These are phyloP conservation scores for Venturia nashicola DNA, from an alignment of 2,329 filamentous ascomycete genomes.

Conservation along the genomic window DNA sequence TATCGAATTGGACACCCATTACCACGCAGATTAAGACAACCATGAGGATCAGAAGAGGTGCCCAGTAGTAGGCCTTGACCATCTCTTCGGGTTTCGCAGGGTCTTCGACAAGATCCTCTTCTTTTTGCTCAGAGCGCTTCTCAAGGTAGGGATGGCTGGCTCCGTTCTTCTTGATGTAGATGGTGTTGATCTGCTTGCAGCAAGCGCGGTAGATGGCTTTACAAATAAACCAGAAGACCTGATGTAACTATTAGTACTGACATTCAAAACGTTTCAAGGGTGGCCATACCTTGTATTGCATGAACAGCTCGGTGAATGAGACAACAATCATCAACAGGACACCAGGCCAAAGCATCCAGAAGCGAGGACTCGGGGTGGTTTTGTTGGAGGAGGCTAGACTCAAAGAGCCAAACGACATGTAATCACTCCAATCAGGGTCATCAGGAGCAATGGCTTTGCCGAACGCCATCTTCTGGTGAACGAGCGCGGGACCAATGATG, in stretches of 20 bases:
- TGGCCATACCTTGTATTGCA: conserved; percentile 34
- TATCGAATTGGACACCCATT: conserved; percentile 41
- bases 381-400: conserved; percentile 23
- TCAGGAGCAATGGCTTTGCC: conserved; percentile 21
- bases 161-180: no score
- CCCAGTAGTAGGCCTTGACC: no score
- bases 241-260: no score
- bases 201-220: conserved; percentile 37
- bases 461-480: conserved; percentile 39
- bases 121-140: no score
- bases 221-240: conserved; percentile 33
- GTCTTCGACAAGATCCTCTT: conserved; percentile 16
- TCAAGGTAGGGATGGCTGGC: no score
- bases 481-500: conserved; percentile 44
- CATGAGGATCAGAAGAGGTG: conserved; percentile 31
- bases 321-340: conserved; percentile 38
- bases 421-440: conserved; percentile 33
- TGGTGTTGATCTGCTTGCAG: no score
- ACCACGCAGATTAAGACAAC: conserved; percentile 40
- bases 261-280: no score
- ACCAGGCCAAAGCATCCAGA: conserved; percentile 42
- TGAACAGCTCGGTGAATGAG: conserved; percentile 33
- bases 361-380: conserved; percentile 34
- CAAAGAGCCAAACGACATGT: conserved; percentile 29
- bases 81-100: no score